phyloP scores from a whole-genome alignment of 768 basidiomycete species.

The Tricholoma hemisulphureum region DNA sequence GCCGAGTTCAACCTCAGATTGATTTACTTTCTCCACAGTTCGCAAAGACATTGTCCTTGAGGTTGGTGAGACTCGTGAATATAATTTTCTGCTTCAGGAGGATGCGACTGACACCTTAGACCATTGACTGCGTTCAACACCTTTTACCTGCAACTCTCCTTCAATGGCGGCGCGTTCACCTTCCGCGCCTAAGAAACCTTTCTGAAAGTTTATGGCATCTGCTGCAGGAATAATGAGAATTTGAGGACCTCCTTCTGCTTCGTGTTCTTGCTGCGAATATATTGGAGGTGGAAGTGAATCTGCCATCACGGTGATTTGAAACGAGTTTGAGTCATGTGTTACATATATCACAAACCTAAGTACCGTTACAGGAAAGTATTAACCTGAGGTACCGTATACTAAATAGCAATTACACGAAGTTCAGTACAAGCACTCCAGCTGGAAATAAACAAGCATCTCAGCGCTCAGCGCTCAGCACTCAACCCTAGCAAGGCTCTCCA shows the following conservation, averaged over 20 bases:
- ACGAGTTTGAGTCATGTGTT: not conserved
- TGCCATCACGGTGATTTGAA: conserved; percentile 26
- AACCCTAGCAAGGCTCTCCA: conserved; percentile 76
- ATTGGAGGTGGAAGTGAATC: conserved; percentile 56
- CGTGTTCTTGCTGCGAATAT: conserved; percentile 52
- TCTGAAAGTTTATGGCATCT: conserved; percentile 77
- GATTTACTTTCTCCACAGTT: conserved; percentile 62
- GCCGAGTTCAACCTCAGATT: conserved; percentile 65
- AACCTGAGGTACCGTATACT: too few species aligned
- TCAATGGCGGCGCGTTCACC: conserved; percentile 81
- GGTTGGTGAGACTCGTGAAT: conserved; percentile 9
- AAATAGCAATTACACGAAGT: not conserved
- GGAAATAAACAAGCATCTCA: not conserved
- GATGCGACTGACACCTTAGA: conserved; percentile 61
- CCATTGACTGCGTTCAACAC: conserved; percentile 56
- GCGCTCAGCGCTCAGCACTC: conserved; percentile 50
- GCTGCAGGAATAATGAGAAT: conserved; percentile 72
- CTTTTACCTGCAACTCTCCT: conserved; percentile 86
- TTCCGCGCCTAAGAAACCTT: conserved; percentile 81
- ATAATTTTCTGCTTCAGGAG: conserved; percentile 4
- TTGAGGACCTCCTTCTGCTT: conserved; percentile 46
- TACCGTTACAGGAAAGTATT: too few species aligned
- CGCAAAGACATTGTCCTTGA: conserved; percentile 63
- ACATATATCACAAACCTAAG: conserved; percentile 2
- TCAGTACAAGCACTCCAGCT: conserved; percentile 2